These are phyloP conservation scores for Umbilicus rupestris DNA, from an alignment of 164 flowering plant genomes.

Conservation along the genomic window DNA sequence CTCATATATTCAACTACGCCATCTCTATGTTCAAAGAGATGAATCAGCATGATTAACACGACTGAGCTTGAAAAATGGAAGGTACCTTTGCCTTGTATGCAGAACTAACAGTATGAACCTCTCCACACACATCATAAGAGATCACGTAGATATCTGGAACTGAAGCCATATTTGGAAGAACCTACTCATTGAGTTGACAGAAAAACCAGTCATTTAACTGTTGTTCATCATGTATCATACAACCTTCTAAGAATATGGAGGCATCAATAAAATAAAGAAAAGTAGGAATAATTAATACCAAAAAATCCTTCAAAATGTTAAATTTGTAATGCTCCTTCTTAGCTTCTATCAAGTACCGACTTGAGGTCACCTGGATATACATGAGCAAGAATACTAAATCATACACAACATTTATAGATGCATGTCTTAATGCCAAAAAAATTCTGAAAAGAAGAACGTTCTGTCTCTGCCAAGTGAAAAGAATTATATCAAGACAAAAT, in stretches of 20 bases:
- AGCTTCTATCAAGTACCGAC: constrained; percentile 65
- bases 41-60: neutral
- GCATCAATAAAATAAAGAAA: neutral
- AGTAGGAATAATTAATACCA: constrained; percentile 37
- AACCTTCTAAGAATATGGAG: too few relatives aligned
- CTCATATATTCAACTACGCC: neutral
- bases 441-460: too few relatives aligned
- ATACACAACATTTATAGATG: too few relatives aligned
- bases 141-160: constrained; percentile 64
- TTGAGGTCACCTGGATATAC: constrained; percentile 64
- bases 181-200: constrained; percentile 29
- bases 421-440: too few relatives aligned
- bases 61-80: neutral
- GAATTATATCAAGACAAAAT: too few relatives aligned
- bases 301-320: constrained; percentile 48
- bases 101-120: constrained; percentile 41
- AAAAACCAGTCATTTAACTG: constrained; percentile 5
- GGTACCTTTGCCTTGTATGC: constrained; percentile 72
- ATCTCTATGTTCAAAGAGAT: neutral
- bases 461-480: too few relatives aligned
- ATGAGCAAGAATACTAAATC: too few relatives aligned
- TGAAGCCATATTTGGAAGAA: constrained; percentile 94
- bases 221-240: neutral
- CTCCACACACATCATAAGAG: constrained; percentile 82
- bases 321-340: constrained; percentile 82